A percentile compares a stretch with the other conserved stretches of the same genome.
phyloP scores from a whole-genome alignment of 805 yeast genomes.

The Metschnikowia kofuensis region DNA sequence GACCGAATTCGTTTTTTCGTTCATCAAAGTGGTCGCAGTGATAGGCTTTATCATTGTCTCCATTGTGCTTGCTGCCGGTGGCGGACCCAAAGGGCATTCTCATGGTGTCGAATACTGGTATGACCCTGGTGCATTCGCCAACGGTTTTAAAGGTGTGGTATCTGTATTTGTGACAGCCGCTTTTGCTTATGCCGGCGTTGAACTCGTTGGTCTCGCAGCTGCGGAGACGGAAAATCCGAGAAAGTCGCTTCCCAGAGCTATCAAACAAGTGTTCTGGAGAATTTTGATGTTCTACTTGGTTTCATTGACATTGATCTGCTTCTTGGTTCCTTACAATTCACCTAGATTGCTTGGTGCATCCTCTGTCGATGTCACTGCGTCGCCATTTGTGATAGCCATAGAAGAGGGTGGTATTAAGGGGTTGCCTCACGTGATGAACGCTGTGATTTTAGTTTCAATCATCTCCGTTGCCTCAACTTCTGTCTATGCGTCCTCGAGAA shows the following conservation, averaged over 20 bases:
- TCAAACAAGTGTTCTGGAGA: slow-evolving; percentile 83
- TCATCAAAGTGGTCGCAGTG: slow-evolving; percentile 48
- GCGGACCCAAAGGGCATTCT: slow-evolving; percentile 51
- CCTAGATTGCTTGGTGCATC: slow-evolving; percentile 46
- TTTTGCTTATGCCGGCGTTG: slow-evolving; percentile 74
- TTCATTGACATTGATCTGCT: slow-evolving; percentile 52
- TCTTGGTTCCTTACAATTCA: slow-evolving; percentile 65
- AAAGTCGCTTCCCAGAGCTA: slow-evolving; percentile 64
- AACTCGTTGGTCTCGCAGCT: slow-evolving; percentile 70
- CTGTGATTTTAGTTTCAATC: slow-evolving; percentile 63
- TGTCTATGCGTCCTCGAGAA: slow-evolving; percentile 58
- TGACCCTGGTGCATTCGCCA: slow-evolving; percentile 66
- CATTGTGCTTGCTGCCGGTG: slow-evolving; percentile 50
- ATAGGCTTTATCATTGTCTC: slow-evolving; percentile 47
- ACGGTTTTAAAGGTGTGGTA: slow-evolving; percentile 67
- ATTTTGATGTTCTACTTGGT: slow-evolving; percentile 66
- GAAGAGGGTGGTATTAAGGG: slow-evolving; percentile 61
- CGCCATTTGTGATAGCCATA: slow-evolving; percentile 78
- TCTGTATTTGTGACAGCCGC: slow-evolving; percentile 77
- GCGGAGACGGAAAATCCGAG: slow-evolving; percentile 74
- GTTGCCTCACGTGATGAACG: slow-evolving; percentile 64
- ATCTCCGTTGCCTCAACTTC: slow-evolving; percentile 71
- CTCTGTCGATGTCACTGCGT: slow-evolving; percentile 57
- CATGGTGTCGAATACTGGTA: slow-evolving; percentile 62
- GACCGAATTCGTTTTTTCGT: slow-evolving; percentile 49